A percentile compares a stretch with the other conserved stretches of the same genome.
Conservation (phyloP, 768 basidiomycete genomes). For the Arthromyces matolae region DNA sequence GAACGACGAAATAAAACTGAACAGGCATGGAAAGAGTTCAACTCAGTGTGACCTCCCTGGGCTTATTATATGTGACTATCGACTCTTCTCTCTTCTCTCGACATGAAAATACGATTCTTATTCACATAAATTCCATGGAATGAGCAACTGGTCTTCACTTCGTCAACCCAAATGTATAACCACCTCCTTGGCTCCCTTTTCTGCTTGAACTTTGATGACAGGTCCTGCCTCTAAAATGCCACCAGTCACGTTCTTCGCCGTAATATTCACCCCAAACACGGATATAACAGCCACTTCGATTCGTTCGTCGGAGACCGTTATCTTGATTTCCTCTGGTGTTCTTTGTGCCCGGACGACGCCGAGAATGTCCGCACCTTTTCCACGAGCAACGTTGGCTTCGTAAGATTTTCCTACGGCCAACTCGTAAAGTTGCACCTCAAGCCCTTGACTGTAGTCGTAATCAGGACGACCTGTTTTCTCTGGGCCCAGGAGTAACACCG, state of each 20-base stretch:
- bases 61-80: not conserved
- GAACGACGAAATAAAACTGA: slow-evolving; percentile 53
- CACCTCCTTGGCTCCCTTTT: slow-evolving; percentile 16
- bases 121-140: slow-evolving; percentile 1
- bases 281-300: slow-evolving; percentile 16
- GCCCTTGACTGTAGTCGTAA: slow-evolving; percentile 48
- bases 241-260: slow-evolving; percentile 12
- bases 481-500: slow-evolving; percentile 58
- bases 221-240: slow-evolving; percentile 9
- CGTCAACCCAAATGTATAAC: slow-evolving; percentile 14
- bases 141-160: not conserved
- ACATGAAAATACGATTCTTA: no score
- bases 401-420: slow-evolving; percentile 39
- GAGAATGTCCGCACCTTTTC: slow-evolving; percentile 37
- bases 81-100: not conserved
- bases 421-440: slow-evolving; percentile 54
- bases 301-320: slow-evolving; percentile 20
- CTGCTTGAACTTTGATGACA: slow-evolving; percentile 12
- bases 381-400: slow-evolving; percentile 39
- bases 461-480: slow-evolving; percentile 49
- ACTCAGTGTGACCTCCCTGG: slow-evolving; percentile 32
- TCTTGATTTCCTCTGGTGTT: slow-evolving; percentile 27
- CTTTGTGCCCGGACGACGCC: slow-evolving; percentile 37
- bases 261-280: slow-evolving; percentile 12
- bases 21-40: slow-evolving; percentile 59